A percentile compares a stretch with the other conserved stretches of the same genome.
Evolutionary conservation across 352 stramenopile species (phyloP).

Genomic region (Plasmopara viticola): DNA sequence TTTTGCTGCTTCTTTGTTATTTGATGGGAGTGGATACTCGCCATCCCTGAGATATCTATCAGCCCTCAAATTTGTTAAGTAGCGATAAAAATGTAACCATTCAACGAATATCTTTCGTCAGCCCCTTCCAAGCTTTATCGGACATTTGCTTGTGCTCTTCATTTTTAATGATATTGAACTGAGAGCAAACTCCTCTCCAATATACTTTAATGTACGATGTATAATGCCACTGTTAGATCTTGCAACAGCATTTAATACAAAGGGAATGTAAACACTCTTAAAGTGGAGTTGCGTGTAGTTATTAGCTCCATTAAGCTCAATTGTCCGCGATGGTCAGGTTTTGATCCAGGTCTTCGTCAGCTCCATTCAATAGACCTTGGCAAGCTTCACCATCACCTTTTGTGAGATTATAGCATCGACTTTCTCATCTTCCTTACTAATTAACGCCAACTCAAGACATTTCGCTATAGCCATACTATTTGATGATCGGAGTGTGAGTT

Average conservation of each 20-base stretch:
- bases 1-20: too few relatives aligned
- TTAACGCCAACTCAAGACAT: slow-evolving; percentile 5
- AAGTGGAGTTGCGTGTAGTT: too few relatives aligned
- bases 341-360: slow-evolving; percentile 10
- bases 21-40: too few relatives aligned
- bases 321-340: too few relatives aligned
- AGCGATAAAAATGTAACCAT: slow-evolving; percentile 10
- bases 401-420: slow-evolving; percentile 3
- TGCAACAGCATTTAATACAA: too few relatives aligned
- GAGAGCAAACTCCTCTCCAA: too few relatives aligned
- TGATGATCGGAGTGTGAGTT: slow-evolving; percentile 8
- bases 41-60: slow-evolving; percentile 4
- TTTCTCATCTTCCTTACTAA: slow-evolving; percentile 5
- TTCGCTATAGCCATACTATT: slow-evolving; percentile 1
- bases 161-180: slow-evolving; percentile 5
- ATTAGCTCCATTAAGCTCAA: too few relatives aligned
- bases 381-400: slow-evolving; percentile 7
- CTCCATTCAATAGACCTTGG: slow-evolving; percentile 9
- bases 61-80: slow-evolving; percentile 3
- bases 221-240: too few relatives aligned
- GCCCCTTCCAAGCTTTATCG: slow-evolving; percentile 1
- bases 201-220: too few relatives aligned
- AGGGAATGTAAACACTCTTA: too few relatives aligned
- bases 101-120: slow-evolving; percentile 2
- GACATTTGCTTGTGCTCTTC: slow-evolving; percentile 9